phyloP scores from a whole-genome alignment of 2,329 filamentous ascomycete species.

The Aspergillus tubingensis region DNA sequence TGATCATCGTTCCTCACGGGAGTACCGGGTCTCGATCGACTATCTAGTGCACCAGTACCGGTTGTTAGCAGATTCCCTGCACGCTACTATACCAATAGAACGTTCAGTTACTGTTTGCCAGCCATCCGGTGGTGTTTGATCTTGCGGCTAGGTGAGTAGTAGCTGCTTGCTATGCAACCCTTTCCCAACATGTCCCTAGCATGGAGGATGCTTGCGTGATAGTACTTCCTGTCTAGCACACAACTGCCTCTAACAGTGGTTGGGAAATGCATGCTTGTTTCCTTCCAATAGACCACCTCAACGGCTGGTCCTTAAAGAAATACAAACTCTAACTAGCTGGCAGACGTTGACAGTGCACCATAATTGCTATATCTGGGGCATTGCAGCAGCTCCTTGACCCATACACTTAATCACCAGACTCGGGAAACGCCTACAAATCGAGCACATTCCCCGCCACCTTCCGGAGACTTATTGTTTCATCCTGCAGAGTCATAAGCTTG shows the following conservation, averaged over 20 bases:
- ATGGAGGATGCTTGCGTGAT: not conserved
- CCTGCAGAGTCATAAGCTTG: not conserved
- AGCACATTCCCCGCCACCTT: not conserved
- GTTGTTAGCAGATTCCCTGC: slow-evolving; percentile 17
- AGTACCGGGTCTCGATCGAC: slow-evolving; percentile 1
- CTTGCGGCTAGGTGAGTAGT: slow-evolving; percentile 5
- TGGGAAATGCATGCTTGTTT: not conserved
- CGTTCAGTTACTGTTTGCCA: not conserved
- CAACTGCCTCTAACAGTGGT: not conserved
- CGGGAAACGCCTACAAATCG: not conserved
- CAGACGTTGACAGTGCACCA: slow-evolving; percentile 6
- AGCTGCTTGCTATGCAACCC: not conserved
- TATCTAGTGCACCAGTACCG: slow-evolving; percentile 13
- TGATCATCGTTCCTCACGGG: slow-evolving; percentile 7
- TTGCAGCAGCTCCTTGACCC: slow-evolving; percentile 8
- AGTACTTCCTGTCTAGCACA: not conserved
- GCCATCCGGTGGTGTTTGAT: not conserved
- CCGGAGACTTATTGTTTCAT: not conserved
- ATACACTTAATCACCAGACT: not conserved
- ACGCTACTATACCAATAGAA: slow-evolving; percentile 1
- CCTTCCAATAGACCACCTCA: not conserved
- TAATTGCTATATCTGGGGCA: slow-evolving; percentile 10
- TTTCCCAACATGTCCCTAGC: not conserved
- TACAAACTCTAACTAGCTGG: slow-evolving; percentile 13
- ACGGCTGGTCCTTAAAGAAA: not conserved